Evolutionary conservation across 2,329 filamentous ascomycete genomes (phyloP).

Genomic region (Ophiostoma fasciatum): DNA sequence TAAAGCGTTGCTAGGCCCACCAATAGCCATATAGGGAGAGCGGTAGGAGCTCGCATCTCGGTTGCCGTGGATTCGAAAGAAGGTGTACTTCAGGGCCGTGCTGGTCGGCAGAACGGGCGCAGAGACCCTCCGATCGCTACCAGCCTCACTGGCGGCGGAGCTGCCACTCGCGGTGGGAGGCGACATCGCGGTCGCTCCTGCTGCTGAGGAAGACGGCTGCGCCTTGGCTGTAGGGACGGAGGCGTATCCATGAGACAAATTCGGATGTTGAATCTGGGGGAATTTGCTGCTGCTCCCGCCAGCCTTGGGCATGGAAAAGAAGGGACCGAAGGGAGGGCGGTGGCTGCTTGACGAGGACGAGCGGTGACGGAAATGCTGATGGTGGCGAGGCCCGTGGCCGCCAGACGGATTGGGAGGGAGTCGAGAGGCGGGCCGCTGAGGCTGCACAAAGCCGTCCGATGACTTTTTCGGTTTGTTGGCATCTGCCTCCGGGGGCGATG

Average conservation of each 20-base stretch:
- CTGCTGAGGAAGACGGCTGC: not conserved
- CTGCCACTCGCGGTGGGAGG: too few relatives aligned
- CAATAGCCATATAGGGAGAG: conserved; percentile 41
- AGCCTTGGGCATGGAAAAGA: conserved; percentile 10
- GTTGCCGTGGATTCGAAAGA: conserved; percentile 38
- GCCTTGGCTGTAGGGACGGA: conserved; percentile 6
- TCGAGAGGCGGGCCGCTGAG: conserved; percentile 6
- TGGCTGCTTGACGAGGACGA: conserved; percentile 14
- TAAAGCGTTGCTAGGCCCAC: conserved; percentile 47
- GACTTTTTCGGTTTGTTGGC: conserved; percentile 34
- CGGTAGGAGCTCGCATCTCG: conserved; percentile 42
- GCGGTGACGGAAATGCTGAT: conserved; percentile 7
- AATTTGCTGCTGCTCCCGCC: conserved; percentile 7
- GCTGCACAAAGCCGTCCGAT: conserved; percentile 12
- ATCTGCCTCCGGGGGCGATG: conserved; percentile 12
- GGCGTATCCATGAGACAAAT: conserved; percentile 11
- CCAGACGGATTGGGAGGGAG: conserved; percentile 1
- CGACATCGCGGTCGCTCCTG: conserved; percentile 2
- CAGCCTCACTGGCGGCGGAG: too few relatives aligned
- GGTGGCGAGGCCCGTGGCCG: conserved; percentile 7
- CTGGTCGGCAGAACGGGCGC: too few relatives aligned
- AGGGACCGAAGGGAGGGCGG: conserved; percentile 14
- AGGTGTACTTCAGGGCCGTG: conserved; percentile 35
- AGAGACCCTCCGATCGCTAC: too few relatives aligned
- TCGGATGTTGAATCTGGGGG: conserved; percentile 13